These are phyloP conservation scores for Austroboletus niveus DNA, from an alignment of 1,284 basidiomycete species.

Conservation along the genomic window DNA sequence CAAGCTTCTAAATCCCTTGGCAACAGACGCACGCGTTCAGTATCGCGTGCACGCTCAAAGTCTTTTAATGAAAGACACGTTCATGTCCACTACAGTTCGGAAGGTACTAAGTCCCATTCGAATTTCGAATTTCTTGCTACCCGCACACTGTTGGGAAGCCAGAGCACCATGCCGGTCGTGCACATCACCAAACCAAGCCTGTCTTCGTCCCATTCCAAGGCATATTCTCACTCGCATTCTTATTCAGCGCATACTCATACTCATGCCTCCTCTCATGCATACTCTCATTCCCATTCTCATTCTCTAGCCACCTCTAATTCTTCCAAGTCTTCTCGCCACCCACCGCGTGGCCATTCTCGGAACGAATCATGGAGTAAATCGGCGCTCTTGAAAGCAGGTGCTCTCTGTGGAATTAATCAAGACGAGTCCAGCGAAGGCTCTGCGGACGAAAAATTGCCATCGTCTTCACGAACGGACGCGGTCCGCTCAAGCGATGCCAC, in stretches of 20 bases:
- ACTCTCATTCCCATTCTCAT: conserved; percentile 44
- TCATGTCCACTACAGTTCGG: conserved; percentile 15
- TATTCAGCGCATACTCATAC: conserved; percentile 23
- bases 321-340: conserved; percentile 42
- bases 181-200: conserved; percentile 30
- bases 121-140: conserved; percentile 60
- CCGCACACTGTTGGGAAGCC: conserved; percentile 60
- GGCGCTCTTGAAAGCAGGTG: conserved; percentile 49
- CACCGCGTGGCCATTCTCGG: conserved; percentile 48
- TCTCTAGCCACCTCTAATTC: conserved; percentile 46
- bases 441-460: conserved; percentile 31
- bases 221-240: conserved; percentile 29
- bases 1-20: conserved; percentile 63
- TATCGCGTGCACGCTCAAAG: conserved; percentile 63
- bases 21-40: conserved; percentile 57
- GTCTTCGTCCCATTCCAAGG: conserved; percentile 24
- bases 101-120: conserved; percentile 21
- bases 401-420: conserved; percentile 34
- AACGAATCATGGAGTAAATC: conserved; percentile 60
- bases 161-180: conserved; percentile 51
- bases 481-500: conserved; percentile 36
- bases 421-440: conserved; percentile 23
- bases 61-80: conserved; percentile 46
- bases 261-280: conserved; percentile 33
- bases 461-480: conserved; percentile 33